These are phyloP conservation scores for Eucalyptus victrix DNA, from an alignment of 345 rosid genomes.

Conservation along the genomic window DNA sequence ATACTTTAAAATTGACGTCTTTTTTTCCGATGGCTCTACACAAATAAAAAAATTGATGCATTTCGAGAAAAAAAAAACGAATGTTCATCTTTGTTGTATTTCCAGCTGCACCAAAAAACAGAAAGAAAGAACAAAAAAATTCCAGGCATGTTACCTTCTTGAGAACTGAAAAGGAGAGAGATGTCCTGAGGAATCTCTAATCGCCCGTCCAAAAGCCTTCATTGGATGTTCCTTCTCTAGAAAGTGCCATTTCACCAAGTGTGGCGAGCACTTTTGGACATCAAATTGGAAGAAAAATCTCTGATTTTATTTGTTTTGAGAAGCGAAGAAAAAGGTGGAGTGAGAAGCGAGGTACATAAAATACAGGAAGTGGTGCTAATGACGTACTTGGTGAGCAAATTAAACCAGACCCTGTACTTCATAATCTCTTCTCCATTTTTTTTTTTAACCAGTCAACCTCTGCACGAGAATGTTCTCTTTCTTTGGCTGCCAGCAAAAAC, in stretches of 20 bases:
- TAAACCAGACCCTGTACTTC: background rate
- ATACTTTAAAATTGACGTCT: conserved; percentile 18
- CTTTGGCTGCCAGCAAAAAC: background rate
- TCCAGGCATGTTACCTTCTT: background rate
- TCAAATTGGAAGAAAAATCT: background rate
- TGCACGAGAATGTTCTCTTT: background rate
- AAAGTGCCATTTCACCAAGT: background rate
- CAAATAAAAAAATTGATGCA: background rate
- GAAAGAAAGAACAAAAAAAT: background rate
- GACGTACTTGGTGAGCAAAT: background rate
- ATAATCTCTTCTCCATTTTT: background rate
- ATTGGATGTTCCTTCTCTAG: background rate
- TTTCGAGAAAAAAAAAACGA: background rate
- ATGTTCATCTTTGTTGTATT: background rate
- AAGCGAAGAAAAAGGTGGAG: background rate
- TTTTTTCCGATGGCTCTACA: conserved; percentile 3
- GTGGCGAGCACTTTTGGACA: background rate
- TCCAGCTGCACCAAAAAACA: background rate
- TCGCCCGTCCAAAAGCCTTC: conserved; percentile 1
- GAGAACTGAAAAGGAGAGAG: background rate
- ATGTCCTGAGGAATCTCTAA: background rate
- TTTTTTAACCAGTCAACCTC: background rate
- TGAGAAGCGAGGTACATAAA: background rate
- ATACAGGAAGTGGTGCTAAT: background rate
- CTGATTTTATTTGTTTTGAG: too few relatives aligned